A percentile compares a stretch with the other conserved stretches of the same genome.
phyloP scores from a whole-genome alignment of 2,329 filamentous ascomycete genomes.

The Trichoderma sp. region DNA sequence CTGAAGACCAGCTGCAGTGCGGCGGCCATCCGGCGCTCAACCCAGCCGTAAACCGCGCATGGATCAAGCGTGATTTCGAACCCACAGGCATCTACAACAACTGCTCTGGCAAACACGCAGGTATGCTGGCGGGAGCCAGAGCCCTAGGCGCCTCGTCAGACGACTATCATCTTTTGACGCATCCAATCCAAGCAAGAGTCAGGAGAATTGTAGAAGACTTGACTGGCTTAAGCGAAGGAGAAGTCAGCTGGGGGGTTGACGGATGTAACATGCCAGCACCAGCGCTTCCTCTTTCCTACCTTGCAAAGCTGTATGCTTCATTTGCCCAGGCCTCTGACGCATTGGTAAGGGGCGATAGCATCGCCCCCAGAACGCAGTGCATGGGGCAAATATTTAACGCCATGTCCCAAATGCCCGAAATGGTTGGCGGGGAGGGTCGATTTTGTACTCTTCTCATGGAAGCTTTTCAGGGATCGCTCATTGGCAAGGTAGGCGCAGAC shows the following conservation, averaged over 20 bases:
- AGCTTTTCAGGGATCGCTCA: constrained; percentile 42
- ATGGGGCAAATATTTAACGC: constrained; percentile 46
- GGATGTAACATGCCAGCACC: constrained; percentile 54
- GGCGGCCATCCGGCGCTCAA: constrained; percentile 47
- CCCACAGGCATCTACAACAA: constrained; percentile 49
- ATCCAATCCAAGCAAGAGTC: constrained; percentile 48
- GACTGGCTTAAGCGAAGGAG: constrained; percentile 34
- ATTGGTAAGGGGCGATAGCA: background rate
- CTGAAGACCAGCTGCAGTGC: constrained; percentile 46
- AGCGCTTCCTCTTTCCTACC: constrained; percentile 43
- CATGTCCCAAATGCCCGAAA: constrained; percentile 48
- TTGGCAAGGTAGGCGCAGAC: constrained; percentile 55
- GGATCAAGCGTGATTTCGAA: constrained; percentile 45
- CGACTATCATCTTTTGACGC: constrained; percentile 43
- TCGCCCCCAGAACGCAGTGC: constrained; percentile 29
- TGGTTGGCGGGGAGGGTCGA: constrained; percentile 50
- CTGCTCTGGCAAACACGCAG: constrained; percentile 54
- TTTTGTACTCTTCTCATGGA: constrained; percentile 54
- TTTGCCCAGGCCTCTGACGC: constrained; percentile 44
- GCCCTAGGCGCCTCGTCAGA: constrained; percentile 40
- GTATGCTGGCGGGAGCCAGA: constrained; percentile 50
- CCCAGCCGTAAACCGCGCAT: constrained; percentile 42
- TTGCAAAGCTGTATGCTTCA: constrained; percentile 43
- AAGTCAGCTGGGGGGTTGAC: constrained; percentile 49
- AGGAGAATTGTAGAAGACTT: constrained; percentile 44